phyloP scores from a whole-genome alignment of 495 filamentous ascomycete species.

The Aspergillus conjunctus region DNA sequence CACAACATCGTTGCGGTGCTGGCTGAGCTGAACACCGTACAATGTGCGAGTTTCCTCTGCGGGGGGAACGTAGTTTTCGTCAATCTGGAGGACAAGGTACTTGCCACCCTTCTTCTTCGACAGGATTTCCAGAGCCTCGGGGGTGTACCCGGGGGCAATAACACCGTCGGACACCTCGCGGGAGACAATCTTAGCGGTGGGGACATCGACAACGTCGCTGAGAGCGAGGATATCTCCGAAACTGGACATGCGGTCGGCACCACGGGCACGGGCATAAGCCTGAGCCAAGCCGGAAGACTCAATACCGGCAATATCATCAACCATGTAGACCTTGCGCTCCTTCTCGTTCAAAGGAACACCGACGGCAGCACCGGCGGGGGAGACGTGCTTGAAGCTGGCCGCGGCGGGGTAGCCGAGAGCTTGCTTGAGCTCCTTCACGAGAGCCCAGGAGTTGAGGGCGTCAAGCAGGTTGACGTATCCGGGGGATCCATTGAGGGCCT shows the following conservation, averaged over 20 bases:
- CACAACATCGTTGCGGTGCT: slow-evolving; percentile 88
- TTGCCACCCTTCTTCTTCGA: slow-evolving; percentile 98
- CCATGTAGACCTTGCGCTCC: slow-evolving; percentile 97
- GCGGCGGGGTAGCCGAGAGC: slow-evolving; percentile 88
- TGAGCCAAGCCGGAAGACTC: slow-evolving; percentile 84
- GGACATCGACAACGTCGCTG: slow-evolving; percentile 82
- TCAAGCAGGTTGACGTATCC: slow-evolving; percentile 98
- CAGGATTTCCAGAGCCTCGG: slow-evolving; percentile 84
- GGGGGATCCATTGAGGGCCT: slow-evolving; percentile 87
- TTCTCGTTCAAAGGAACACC: slow-evolving; percentile 80
- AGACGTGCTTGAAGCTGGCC: slow-evolving; percentile 98
- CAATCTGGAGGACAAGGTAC: slow-evolving; percentile 94
- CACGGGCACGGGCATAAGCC: slow-evolving; percentile 92
- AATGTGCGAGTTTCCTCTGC: slow-evolving; percentile 78
- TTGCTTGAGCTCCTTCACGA: slow-evolving; percentile 94
- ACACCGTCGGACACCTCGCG: slow-evolving; percentile 97
- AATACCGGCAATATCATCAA: slow-evolving; percentile 88
- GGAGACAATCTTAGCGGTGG: slow-evolving; percentile 94
- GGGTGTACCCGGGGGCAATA: slow-evolving; percentile 83
- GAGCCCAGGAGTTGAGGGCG: slow-evolving; percentile 92
- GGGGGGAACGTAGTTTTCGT: slow-evolving; percentile 78
- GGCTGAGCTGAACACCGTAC: slow-evolving; percentile 81
- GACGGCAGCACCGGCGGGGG: slow-evolving; percentile 93
- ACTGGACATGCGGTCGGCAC: slow-evolving; percentile 95
- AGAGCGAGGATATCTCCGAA: slow-evolving; percentile 97